Conservation (phyloP, 1,284 basidiomycete genomes). For the Apiotrichum brassicae region DNA sequence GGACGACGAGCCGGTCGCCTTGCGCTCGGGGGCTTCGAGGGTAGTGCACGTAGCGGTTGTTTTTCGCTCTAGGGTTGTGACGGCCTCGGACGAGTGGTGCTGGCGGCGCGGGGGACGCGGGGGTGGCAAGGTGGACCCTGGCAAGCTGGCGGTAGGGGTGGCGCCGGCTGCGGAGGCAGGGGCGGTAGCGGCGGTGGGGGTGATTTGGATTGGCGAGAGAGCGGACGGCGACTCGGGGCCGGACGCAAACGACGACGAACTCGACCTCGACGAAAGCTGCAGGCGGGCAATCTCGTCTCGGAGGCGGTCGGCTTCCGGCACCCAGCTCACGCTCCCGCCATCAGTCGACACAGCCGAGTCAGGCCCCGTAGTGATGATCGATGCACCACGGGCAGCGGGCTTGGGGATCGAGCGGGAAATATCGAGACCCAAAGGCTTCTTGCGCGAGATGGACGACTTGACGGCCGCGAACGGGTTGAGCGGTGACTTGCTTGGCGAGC, state of each 20-base stretch:
- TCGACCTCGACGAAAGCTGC: slow-evolving; percentile 60
- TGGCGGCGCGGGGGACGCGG: slow-evolving; percentile 14
- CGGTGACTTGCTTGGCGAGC: not conserved
- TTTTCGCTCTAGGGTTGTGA: too few relatives aligned
- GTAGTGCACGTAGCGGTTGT: too few relatives aligned
- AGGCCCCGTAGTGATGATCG: slow-evolving; percentile 12
- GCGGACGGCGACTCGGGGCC: slow-evolving; percentile 9
- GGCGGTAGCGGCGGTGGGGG: not conserved
- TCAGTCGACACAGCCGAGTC: slow-evolving; percentile 17
- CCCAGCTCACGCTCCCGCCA: slow-evolving; percentile 22
- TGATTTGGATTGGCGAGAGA: slow-evolving; percentile 18
- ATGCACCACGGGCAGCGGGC: slow-evolving; percentile 11
- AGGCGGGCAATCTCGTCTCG: slow-evolving; percentile 42
- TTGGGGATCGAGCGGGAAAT: slow-evolving; percentile 41
- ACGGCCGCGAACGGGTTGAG: slow-evolving; percentile 9
- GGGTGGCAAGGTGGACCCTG: not conserved
- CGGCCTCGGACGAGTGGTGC: not conserved
- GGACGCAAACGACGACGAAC: slow-evolving; percentile 23
- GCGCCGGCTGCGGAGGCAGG: not conserved
- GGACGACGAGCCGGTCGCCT: slow-evolving; percentile 2
- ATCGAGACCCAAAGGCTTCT: slow-evolving; percentile 42
- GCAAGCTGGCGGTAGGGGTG: not conserved
- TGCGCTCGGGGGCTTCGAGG: too few relatives aligned
- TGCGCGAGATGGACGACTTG: slow-evolving; percentile 39
- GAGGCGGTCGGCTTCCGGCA: slow-evolving; percentile 49